Base-by-base conservation (phyloP, 805 yeast genomes). In the Blastobotrys peoriensis region DNA sequence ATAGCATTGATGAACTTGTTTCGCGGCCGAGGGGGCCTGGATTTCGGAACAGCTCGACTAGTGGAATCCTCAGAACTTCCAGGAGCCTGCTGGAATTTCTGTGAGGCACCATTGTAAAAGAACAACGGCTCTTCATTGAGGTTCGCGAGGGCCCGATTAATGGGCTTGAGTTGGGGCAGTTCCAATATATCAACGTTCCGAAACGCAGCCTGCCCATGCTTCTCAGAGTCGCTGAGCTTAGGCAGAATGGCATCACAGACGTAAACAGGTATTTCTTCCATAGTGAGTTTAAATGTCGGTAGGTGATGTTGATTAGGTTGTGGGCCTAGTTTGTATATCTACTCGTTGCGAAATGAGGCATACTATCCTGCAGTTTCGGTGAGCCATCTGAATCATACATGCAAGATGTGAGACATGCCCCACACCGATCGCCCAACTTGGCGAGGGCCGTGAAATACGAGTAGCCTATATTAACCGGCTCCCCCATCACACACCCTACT, bases 1-100 rank as follows among this genome's bases (percentile, higher is more conserved):
- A 36, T 36, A 10, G 45, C 45, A 23, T 33, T 33, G 4, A 42
- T 13, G 27, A 42, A 42, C 13, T 20, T 42, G 25, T 42, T 42
- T 3, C 40, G 36, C 5, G 45, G 41, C 25, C 45, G 22, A 5
- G 41, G 41, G 17, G 39, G 41, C 39, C 38, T 33, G 22, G 17
- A 30, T 20, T 35, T 41, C n/a, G 39, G 22, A 8, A 13, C 10
- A 8, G 13, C 13, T 13, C 8, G 13, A 8, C 10, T 25, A 8
- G 10, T 8, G 30, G 17, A 16, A n/a, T 33, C 35, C 17, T 5
- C 17, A 30, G 3, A 8, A 25, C 8, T 13, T 25, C 13, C 30
- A 25, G 30, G 13, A 8, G 8, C 30, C 13, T 25, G 30, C 30
- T 25, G 30, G 13, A 25, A 25, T 25, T 25, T 13, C 13, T 25